Conservation (phyloP, 2,329 filamentous ascomycete genomes). For the Lizonia empirigonia region DNA sequence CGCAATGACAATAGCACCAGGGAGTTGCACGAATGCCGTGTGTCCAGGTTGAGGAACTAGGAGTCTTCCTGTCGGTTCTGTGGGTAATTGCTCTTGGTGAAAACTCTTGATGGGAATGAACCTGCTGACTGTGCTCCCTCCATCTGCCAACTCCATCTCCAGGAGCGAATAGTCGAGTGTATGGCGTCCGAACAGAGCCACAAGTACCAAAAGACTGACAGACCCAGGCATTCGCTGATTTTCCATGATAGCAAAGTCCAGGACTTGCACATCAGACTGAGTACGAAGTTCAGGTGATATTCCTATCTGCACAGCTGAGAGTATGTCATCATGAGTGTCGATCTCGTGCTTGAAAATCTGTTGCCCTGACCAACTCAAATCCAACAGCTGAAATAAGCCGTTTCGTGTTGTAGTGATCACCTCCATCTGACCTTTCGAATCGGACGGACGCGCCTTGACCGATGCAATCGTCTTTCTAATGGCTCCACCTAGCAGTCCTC, state of each 20-base stretch:
- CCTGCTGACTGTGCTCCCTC: constrained; percentile 63
- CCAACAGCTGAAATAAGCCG: constrained; percentile 83
- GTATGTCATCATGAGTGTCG: constrained; percentile 70
- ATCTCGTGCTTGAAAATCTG: constrained; percentile 74
- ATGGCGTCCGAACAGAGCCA: constrained; percentile 37
- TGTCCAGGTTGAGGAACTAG: constrained; percentile 79
- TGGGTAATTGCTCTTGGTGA: constrained; percentile 48
- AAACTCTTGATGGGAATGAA: constrained; percentile 68
- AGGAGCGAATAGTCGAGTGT: constrained; percentile 71
- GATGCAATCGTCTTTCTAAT: constrained; percentile 80
- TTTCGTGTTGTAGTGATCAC: constrained; percentile 78
- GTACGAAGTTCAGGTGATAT: constrained; percentile 55
- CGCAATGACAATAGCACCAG: constrained; percentile 75
- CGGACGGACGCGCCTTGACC: constrained; percentile 73
- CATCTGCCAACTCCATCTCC: constrained; percentile 68
- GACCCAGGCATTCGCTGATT: constrained; percentile 43
- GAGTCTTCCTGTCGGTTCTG: constrained; percentile 56
- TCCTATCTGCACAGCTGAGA: constrained; percentile 64
- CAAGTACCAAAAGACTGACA: constrained; percentile 39
- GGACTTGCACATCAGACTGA: constrained; percentile 68
- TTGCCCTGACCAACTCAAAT: constrained; percentile 84
- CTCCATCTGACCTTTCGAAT: constrained; percentile 80
- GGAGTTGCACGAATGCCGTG: constrained; percentile 82
- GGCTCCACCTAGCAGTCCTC: constrained; percentile 72
- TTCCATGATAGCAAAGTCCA: constrained; percentile 77